Evolutionary conservation across 805 yeast genomes (phyloP), one percentile per base, ranked within the genome.

Genomic region (Saccharomycopsis babjevae): DNA sequence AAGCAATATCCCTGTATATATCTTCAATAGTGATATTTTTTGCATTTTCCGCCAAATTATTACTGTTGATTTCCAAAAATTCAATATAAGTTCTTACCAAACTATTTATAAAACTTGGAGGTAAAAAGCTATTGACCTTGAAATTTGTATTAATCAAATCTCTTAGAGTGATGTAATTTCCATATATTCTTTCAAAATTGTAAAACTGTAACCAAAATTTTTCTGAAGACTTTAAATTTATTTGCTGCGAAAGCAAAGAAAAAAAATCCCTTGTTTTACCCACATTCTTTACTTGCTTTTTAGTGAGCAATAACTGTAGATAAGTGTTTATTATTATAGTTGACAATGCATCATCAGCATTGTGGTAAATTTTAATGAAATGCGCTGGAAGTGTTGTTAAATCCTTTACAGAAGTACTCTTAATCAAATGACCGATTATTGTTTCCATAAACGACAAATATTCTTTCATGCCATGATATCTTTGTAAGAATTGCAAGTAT

Each of bases 191-290:
- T 63, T 85, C 86, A 66, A 79, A 83, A 56, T 81, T 79, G 63
- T 85, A 77, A 62, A 73, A 83, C 46, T 78, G 76, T 11, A 71
- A 68, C 91, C 91, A 86, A 66, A 84, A 87, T 22, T 76, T 66
- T 5, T 71, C 57, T 6, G 67, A 66, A 25, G 64, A 58, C 25
- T 66, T 70, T 11, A 57, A 30, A 20, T 22, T 36, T 2, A 15
- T 28, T 13, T 43, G 20, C 2, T 15, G 15, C 2, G 54, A 50
- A 22, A 58, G 46, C 16, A 39, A 18, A 30, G 7, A 30, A 40
- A 54, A 54, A 39, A 56, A 30, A 2, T 25, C 43, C 15, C 52
- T 46, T 11, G 52, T 46, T 11, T 46, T 46, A 2, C 38, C 34
- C 52, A 42, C 58, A 13, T 39, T 40, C 7, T 30, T n/a, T 16